Base-by-base conservation (phyloP, 2,329 filamentous ascomycete genomes). In the Didymella pinodella region DNA sequence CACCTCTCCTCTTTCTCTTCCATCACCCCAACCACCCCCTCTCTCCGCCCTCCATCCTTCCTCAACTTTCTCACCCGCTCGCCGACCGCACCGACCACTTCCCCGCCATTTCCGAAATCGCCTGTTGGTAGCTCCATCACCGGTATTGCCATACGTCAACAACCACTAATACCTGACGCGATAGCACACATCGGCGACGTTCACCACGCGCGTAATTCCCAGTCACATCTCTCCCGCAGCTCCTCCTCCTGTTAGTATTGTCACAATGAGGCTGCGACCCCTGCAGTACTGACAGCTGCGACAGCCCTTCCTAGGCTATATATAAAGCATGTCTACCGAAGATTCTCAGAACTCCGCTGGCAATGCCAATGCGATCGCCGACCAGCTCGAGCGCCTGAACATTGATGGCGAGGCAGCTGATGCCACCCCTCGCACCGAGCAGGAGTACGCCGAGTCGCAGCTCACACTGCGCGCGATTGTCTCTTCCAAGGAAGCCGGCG, bases 401-500 rank as follows among this genome's bases (percentile, higher is more conserved):
- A 71, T 78, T 46, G 68, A 70, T 49, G 71, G 71, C 62, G 77
- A 80, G 64, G 90, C 91, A 66, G 90, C 91, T 67, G 92, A 94
- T 70, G 86, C 87, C 63, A 86, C 86, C 61, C 94, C 92, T 72
- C 95, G 94, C 83, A 96, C 94, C 59, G 95, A 99, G 71, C 93
- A 98, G 77, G 95, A 99, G 80, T 99, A 99, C 76, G 93, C 92
- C 50, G 88, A 93, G 77, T 88, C 93, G 51, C 91, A 96, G 80
- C 85, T 99, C 73, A 99, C 95, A 62, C 87, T 99, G 65, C 91
- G 95, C 77, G 95, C 95, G 70, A 97, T 99, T 77, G 95, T 99
- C 68, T 97, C 95, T 32, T 97, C 95, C 78, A 98, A 98, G 83
- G 95, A 99, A 81, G 95, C 95, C 60, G 95, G 95, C 75, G 93